Evolutionary conservation across 2,329 filamentous ascomycete species (phyloP).

Genomic region (Botrytis hyacinthi): DNA sequence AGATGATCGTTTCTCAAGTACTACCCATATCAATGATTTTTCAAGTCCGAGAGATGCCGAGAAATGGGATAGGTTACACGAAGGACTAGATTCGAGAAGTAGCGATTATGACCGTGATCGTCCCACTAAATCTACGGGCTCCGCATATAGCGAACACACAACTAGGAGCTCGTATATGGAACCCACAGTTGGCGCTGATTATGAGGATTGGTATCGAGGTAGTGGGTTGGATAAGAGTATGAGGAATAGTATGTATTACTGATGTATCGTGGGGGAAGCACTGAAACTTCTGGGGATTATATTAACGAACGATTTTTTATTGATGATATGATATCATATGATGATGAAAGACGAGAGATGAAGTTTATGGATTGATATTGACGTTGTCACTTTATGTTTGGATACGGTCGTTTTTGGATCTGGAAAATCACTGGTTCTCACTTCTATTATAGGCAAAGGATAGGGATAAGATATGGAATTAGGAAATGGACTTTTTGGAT

Average conservation of each 20-base stretch:
- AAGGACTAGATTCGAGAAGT: conserved; percentile 10
- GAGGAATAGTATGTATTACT: conserved; percentile 20
- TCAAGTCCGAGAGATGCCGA: conserved; percentile 37
- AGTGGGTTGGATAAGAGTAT: conserved; percentile 1
- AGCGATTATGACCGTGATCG: conserved; percentile 20
- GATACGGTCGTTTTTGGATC: conserved; percentile 7
- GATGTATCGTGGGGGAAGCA: neutral
- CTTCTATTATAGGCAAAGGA: neutral
- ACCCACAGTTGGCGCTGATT: conserved; percentile 6
- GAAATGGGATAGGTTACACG: conserved; percentile 35
- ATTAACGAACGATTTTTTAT: neutral
- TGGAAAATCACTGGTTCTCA: neutral
- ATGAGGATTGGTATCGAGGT: conserved; percentile 24
- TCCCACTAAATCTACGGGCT: conserved; percentile 3
- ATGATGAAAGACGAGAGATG: neutral
- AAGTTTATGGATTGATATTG: conserved; percentile 1
- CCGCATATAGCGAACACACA: conserved; percentile 6
- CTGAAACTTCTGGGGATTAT: neutral
- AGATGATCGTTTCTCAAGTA: conserved; percentile 27
- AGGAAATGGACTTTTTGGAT: neutral
- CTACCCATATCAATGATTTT: conserved; percentile 28
- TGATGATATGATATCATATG: neutral
- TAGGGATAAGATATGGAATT: neutral
- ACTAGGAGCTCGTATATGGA: conserved; percentile 16
- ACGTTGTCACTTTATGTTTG: neutral